Base-by-base conservation (phyloP, 805 yeast species). In the Candida succiphila region DNA sequence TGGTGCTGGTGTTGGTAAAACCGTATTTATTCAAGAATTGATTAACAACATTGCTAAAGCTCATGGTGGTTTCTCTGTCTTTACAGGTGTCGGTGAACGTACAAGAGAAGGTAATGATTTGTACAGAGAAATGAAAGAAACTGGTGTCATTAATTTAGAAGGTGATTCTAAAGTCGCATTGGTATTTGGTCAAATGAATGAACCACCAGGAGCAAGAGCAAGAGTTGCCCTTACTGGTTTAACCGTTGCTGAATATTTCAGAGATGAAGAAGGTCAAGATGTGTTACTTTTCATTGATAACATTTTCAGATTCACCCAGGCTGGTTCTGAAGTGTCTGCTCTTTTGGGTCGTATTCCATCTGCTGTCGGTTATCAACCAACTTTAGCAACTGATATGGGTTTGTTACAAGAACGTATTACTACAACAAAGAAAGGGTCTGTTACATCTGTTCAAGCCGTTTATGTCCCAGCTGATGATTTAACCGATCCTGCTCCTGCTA, bases 1-100 rank as follows among this genome's bases (percentile, higher is more conserved):
- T 77, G 98, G 98, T 89, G 98, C 98, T 69, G 98, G 98, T 89
- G 98, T 89, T 84, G 98, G 98, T 74, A 89, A 89, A 73, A 89
- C 98, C 69, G 98, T 89, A 47, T 89, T 89, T 74, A 89, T 89
- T 72, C 98, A 89, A 78, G 98, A 89, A 75, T 79, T 89, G 75
- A 89, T 89, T 69, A 89, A 92, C 88, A 89, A 89, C 79, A 92
- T 89, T 62, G 98, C 98, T 65, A 92, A 89, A 78, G 97, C 98
- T 60, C 97, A 89, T 69, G 98, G 97, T 86, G 97, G 97, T 83
- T 89, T 89, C 94, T 89, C 97, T 39, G 97, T 89, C 52, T 89
- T 89, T 82, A 83, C 96, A 59, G 98, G 98, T 87, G 98, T 89
- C 70, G 98, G 98, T 80, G 98, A 92, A 77, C 84, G 98, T 75